phyloP scores from a whole-genome alignment of 2,329 filamentous ascomycete genomes.

The Rhinocladiella similis region DNA sequence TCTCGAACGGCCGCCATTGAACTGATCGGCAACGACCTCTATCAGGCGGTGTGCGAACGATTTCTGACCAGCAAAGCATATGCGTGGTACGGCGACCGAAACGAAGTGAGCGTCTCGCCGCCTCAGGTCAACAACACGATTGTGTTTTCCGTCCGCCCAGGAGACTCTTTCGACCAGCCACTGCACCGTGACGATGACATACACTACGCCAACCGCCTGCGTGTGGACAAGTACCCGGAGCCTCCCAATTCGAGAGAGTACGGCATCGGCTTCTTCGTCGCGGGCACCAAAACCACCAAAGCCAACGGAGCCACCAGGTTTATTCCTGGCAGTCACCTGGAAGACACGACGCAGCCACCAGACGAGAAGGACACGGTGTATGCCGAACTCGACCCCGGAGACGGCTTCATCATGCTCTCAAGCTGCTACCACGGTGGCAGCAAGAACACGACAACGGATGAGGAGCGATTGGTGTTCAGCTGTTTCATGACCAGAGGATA shows the following conservation, averaged over 20 bases:
- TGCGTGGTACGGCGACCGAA: constrained; percentile 5
- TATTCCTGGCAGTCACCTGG: constrained; percentile 7
- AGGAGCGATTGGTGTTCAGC: constrained; percentile 33
- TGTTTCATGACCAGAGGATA: constrained; percentile 38
- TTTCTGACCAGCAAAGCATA: constrained; percentile 30
- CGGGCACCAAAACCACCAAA: constrained; percentile 24
- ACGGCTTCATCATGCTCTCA: constrained; percentile 40
- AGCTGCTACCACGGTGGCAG: constrained; percentile 38
- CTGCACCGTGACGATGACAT: constrained; percentile 19
- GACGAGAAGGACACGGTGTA: constrained; percentile 4
- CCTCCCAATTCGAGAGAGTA: constrained; percentile 5
- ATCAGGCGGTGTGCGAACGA: constrained; percentile 27
- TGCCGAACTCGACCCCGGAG: constrained; percentile 31
- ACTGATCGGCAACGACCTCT: constrained; percentile 31
- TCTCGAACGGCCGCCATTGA: constrained; percentile 1
- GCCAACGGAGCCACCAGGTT: constrained; percentile 33
- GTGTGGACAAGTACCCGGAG: constrained; percentile 4
- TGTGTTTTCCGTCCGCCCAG: constrained; percentile 14
- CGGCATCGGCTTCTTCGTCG: constrained; percentile 11
- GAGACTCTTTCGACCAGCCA: constrained; percentile 12
- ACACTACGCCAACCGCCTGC: constrained; percentile 3
- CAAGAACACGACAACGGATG: constrained; percentile 33
- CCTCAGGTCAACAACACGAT: constrained; percentile 22
- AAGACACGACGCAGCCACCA: constrained; percentile 8
- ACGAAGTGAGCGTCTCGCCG: constrained; percentile 8